Evolutionary conservation across 2,329 filamentous ascomycete genomes (phyloP).

Genomic region (Penicillium sp.): DNA sequence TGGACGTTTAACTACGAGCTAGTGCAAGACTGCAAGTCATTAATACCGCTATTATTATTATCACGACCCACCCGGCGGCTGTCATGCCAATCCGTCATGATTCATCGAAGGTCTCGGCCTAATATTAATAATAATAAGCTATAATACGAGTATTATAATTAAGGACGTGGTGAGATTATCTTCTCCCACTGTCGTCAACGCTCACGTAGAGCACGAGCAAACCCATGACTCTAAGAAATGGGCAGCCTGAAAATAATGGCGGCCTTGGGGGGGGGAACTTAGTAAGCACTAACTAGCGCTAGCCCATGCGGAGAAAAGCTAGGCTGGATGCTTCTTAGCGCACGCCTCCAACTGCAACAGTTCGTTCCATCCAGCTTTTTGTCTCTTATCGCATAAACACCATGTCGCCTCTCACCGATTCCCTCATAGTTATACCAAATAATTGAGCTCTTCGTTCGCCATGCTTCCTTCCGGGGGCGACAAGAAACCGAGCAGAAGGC

Average conservation of each 20-base stretch:
- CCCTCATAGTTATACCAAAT: neutral
- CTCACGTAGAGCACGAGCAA: neutral
- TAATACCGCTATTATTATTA: too few relatives aligned
- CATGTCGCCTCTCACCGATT: neutral
- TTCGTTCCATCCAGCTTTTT: too few relatives aligned
- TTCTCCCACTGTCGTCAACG: too few relatives aligned
- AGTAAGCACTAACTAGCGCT: neutral
- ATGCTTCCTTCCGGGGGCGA: slow-evolving; percentile 5
- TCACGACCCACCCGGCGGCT: too few relatives aligned
- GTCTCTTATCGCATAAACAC: neutral
- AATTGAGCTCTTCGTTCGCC: neutral
- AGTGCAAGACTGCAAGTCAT: too few relatives aligned
- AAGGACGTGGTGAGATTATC: too few relatives aligned
- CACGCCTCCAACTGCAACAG: too few relatives aligned
- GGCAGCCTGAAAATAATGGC: neutral
- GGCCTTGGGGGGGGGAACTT: neutral
- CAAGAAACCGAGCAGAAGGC: slow-evolving; percentile 8
- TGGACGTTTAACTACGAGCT: too few relatives aligned
- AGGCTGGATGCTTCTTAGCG: neutral
- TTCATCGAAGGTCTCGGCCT: too few relatives aligned
- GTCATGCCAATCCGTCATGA: too few relatives aligned
- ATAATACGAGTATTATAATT: too few relatives aligned
- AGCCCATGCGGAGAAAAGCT: neutral
- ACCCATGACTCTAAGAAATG: neutral
- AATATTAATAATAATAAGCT: too few relatives aligned